Evolutionary conservation across 306 rosid genomes (phyloP).

Genomic region (Urtica urens): DNA sequence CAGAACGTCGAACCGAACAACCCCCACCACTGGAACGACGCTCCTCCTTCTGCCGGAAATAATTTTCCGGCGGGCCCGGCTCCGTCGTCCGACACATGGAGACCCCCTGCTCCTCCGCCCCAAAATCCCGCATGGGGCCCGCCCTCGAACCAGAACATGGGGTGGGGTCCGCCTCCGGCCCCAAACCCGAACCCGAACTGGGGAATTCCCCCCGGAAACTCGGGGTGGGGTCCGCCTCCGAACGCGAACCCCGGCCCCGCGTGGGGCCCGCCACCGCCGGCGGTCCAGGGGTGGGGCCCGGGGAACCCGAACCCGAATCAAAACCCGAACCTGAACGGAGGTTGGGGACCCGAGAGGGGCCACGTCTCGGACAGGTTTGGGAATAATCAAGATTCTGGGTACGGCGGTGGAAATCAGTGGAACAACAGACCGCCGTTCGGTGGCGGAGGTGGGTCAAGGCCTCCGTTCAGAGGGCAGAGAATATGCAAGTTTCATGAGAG

Average conservation of each 20-base stretch:
- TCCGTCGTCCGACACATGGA: conserved; percentile 55
- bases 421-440: conserved; percentile 62
- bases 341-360: conserved; percentile 42
- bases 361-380: conserved; percentile 51
- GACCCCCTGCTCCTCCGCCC: no score
- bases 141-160: conserved; percentile 54
- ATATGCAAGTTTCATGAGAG: conserved; percentile 68
- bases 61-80: conserved; percentile 31
- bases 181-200: conserved; percentile 50
- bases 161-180: conserved; percentile 47
- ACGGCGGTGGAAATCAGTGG: conserved; percentile 61
- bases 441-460: conserved; percentile 62
- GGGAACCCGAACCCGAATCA: no score
- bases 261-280: conserved; percentile 38
- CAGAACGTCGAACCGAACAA: conserved; percentile 45
- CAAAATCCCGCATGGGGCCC: conserved; percentile 43
- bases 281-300: conserved; percentile 41
- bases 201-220: no score
- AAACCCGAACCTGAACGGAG: no score
- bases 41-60: conserved; percentile 41
- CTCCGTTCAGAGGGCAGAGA: conserved; percentile 62
- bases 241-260: conserved; percentile 48
- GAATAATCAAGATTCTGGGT: conserved; percentile 54
- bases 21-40: conserved; percentile 38
- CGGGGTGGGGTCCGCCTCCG: conserved; percentile 40